Base-by-base conservation (phyloP, 2,329 filamentous ascomycete species). In the Venturia oleaginea region DNA sequence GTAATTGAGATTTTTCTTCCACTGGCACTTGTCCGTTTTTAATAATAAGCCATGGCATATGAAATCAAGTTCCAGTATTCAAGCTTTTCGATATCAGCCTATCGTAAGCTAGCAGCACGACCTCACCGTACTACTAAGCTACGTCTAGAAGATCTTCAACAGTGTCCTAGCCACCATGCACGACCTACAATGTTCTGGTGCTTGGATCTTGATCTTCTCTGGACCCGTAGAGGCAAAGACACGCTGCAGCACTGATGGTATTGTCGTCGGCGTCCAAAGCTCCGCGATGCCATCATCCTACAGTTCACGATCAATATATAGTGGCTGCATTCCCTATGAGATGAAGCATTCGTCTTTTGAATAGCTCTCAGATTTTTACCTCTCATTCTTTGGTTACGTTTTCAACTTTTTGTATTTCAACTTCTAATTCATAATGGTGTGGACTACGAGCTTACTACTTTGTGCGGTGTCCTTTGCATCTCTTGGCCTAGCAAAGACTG, bases 401-500 rank as follows among this genome's bases (percentile, higher is more conserved):
- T 34, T n/a, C 5, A 17, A 55, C 34, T 55, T 34, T 5, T 55
- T 34, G 6, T 19, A 10, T 10, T 34, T 27, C 8, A 48, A 11
- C 15, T 48, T 48, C 43, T 48, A 48, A n/a, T 13, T 27, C 43
- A 55, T 34, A 7, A 55, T 55, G 51, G 11, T 55, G 27, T 27
- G 51, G 27, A 32, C 15, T 34, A 32, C 27, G 27, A 34, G 15
- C 19, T 32, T 27, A 7, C 34, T 38, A 1, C 34, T 40, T 60
- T 37, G 40, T 27, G 34, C 34, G 24, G 27, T n/a, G 5, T 30
- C 24, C n/a, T 42, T 60, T 40, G 34, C n/a, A 24, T 60, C 57
- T 60, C 38, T 60, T 2, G 5, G 34, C 34, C 34, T 60, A 34
- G 57, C 57, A 19, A 60, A 60, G 57, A 60, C 57, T 17, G 57